Evolutionary conservation across 108 stramenopile genomes (phyloP), one percentile per base, ranked within the genome.

Genomic region (Pelagomonas calceolata): DNA sequence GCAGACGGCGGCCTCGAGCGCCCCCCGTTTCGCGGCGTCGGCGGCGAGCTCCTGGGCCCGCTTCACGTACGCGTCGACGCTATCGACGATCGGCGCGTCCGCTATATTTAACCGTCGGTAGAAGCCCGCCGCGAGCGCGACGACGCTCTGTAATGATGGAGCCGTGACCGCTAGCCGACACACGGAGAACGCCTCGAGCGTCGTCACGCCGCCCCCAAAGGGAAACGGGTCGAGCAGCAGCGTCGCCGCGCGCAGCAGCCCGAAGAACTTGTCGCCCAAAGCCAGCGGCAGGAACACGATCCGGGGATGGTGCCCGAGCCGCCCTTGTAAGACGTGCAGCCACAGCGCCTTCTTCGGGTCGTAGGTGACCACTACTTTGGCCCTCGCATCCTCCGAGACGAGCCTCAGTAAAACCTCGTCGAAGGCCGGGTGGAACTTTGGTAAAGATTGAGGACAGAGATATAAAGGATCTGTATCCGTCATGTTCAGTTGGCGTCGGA

Each of bases 341-440:
- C 73, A 74, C 4, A 66, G 32, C 26, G 66, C 9, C 64, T 66
- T 65, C 34, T 34, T 36, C 21, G 16, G 34, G 16, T 74, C 66
- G 36, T 66, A 66, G 34, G 66, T 66, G 29, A 67, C 37, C 10
- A 69, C 69, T 17, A 67, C 12, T 17, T 9, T 9, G 4, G 30
- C 68, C 4, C 45, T 30, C 7, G 7, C 4, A 12, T 9, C 1
- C 16, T 14, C 30, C 4, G 0, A 17, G 7, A 32, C 30, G 44
- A 74, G 30, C 17, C 34, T 1, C 32, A 34, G n/a, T 5, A 74
- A 21, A 0, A 74, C 3, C 10, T 0, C 73, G 51, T 74, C 73
- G 30, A 74, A 74, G 16, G 29, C 39, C 26, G 68, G 69, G 45
- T 76, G 75, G 34, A 70, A 43, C 64, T 76, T 76, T n/a, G 39